Conservation (phyloP, 805 yeast species). For the Peterozyma toletana region DNA sequence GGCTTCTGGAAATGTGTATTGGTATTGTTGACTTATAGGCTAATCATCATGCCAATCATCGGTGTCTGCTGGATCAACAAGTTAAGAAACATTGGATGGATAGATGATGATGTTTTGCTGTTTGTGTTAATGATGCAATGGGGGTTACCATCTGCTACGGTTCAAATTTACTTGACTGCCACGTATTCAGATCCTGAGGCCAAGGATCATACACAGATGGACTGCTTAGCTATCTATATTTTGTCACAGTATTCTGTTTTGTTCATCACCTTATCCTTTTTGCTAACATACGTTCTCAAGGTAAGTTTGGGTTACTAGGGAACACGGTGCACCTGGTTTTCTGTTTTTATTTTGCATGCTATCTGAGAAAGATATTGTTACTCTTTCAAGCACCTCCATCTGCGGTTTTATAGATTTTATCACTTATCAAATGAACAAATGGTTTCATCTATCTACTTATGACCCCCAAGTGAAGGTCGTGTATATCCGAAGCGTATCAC, state of each 20-base stretch:
- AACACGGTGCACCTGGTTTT: too few relatives aligned
- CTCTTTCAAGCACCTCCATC: too few relatives aligned
- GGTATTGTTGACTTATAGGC: conserved; percentile 31
- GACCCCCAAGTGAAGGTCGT: too few relatives aligned
- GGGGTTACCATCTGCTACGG: conserved; percentile 51
- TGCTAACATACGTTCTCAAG: conserved; percentile 36
- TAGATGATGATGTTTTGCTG: conserved; percentile 29
- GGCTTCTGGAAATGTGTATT: conserved; percentile 55
- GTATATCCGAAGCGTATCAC: too few relatives aligned
- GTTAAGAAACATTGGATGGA: conserved; percentile 41
- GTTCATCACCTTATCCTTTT: conserved; percentile 40
- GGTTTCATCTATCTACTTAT: too few relatives aligned
- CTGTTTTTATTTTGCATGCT: too few relatives aligned
- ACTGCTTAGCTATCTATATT: conserved; percentile 45
- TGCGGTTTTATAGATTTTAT: too few relatives aligned
- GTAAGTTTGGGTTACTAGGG: conserved; percentile 14
- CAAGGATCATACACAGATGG: conserved; percentile 42
- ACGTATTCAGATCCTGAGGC: conserved; percentile 45
- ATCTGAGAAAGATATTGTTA: too few relatives aligned
- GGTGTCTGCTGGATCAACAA: conserved; percentile 45
- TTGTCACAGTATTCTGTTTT: conserved; percentile 41
- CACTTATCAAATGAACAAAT: too few relatives aligned
- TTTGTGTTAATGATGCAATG: conserved; percentile 40
- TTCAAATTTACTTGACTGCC: conserved; percentile 53
- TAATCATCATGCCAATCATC: conserved; percentile 41